A percentile compares a stretch with the other conserved stretches of the same genome.
phyloP scores from a whole-genome alignment of 495 filamentous ascomycete genomes.

The Neurospora cerealis region DNA sequence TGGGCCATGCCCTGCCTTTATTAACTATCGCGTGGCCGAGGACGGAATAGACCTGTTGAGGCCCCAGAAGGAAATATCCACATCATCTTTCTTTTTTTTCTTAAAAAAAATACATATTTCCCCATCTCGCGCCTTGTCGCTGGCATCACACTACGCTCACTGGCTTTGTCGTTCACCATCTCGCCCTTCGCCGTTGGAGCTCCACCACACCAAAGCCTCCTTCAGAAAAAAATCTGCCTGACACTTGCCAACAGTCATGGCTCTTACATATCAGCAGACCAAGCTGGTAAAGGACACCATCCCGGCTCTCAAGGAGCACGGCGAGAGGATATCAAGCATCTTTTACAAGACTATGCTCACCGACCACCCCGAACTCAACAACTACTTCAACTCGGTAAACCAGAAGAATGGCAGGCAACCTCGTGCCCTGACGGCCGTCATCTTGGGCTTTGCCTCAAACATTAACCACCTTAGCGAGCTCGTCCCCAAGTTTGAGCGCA shows the following conservation, averaged over 20 bases:
- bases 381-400: constrained; percentile 62
- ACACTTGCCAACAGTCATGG: constrained; percentile 18
- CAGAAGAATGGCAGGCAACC: constrained; percentile 59
- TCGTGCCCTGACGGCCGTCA: constrained; percentile 51
- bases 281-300: constrained; percentile 36
- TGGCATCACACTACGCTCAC: background rate
- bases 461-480: constrained; percentile 60
- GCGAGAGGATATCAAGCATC: constrained; percentile 50
- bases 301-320: constrained; percentile 49
- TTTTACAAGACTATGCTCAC: constrained; percentile 62
- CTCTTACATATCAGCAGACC: constrained; percentile 32
- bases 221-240: background rate
- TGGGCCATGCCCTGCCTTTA: background rate
- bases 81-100: background rate
- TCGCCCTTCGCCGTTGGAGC: background rate
- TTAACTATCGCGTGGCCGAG: background rate
- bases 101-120: background rate
- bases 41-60: background rate
- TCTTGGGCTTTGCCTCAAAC: constrained; percentile 59
- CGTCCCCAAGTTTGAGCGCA: constrained; percentile 54
- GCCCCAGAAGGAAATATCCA: background rate
- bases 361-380: constrained; percentile 53
- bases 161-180: background rate
- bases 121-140: background rate
- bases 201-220: background rate